Conservation (phyloP, 1,284 basidiomycete genomes). For the Abortiporus biennis region DNA sequence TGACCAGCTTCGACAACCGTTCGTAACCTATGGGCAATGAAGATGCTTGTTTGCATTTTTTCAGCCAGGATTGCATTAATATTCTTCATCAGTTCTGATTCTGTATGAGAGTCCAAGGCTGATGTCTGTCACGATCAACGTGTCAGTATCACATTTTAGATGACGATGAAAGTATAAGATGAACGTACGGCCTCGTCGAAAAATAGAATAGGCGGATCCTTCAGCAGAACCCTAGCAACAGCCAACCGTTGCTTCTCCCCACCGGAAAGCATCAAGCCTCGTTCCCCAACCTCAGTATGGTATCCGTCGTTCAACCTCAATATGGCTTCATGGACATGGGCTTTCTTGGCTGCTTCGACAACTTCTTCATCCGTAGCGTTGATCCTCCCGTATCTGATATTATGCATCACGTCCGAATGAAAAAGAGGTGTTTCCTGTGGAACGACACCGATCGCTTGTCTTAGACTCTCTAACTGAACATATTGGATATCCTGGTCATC, state of each 20-base stretch:
- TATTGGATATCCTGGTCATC: conserved; percentile 84
- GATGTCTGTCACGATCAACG: conserved; percentile 59
- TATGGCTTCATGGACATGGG: conserved; percentile 84
- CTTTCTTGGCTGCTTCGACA: conserved; percentile 74
- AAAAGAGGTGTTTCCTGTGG: conserved; percentile 98
- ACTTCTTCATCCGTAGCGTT: conserved; percentile 89
- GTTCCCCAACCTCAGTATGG: conserved; percentile 88
- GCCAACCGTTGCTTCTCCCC: conserved; percentile 97
- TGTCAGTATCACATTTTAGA: background rate
- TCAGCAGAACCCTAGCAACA: conserved; percentile 89
- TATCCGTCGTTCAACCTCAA: conserved; percentile 82
- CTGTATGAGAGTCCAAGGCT: conserved; percentile 91
- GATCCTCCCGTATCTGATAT: conserved; percentile 90
- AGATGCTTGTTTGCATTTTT: conserved; percentile 85
- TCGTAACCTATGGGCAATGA: conserved; percentile 88
- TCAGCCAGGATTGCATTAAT: conserved; percentile 79
- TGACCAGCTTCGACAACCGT: conserved; percentile 86
- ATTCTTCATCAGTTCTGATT: conserved; percentile 92
- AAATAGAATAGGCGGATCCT: conserved; percentile 93
- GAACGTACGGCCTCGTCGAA: conserved; percentile 93
- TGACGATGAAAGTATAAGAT: background rate
- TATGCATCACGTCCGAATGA: conserved; percentile 93
- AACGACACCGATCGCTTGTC: conserved; percentile 84
- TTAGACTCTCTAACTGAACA: conserved; percentile 69
- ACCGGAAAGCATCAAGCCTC: conserved; percentile 96